Conservation (phyloP, 2,329 filamentous ascomycete species). For the Trichophyton mentagrophytes region DNA sequence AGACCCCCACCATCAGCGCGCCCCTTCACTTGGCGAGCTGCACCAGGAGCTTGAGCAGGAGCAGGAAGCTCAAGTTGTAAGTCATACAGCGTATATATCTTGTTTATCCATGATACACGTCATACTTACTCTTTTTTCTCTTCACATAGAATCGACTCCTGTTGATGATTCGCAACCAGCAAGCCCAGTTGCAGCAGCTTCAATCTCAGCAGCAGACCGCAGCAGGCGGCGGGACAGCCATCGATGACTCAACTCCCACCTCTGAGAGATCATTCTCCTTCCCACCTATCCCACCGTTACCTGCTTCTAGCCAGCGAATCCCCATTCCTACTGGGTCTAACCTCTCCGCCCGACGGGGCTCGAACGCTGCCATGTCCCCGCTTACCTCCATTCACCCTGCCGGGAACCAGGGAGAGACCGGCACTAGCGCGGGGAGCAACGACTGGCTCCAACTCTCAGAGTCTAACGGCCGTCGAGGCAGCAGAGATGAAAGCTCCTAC, state of each 20-base stretch:
- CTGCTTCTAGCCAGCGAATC: slow-evolving; percentile 16
- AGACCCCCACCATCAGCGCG: slow-evolving; percentile 37
- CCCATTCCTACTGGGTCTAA: slow-evolving; percentile 25
- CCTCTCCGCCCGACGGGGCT: background rate
- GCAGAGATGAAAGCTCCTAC: slow-evolving; percentile 35
- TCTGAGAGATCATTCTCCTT: slow-evolving; percentile 33
- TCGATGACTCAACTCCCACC: slow-evolving; percentile 33
- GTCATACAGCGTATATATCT: slow-evolving; percentile 11
- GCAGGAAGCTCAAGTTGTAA: slow-evolving; percentile 40
- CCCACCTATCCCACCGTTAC: slow-evolving; percentile 19
- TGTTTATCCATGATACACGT: background rate
- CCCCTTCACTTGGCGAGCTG: slow-evolving; percentile 37
- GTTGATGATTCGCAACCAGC: slow-evolving; percentile 37
- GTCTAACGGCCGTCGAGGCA: slow-evolving; percentile 24
- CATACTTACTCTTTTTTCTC: slow-evolving; percentile 6
- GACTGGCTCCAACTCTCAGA: slow-evolving; percentile 9
- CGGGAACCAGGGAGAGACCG: slow-evolving; percentile 11
- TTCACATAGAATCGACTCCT: slow-evolving; percentile 36
- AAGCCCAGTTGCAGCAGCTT: slow-evolving; percentile 31
- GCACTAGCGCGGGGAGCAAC: slow-evolving; percentile 8
- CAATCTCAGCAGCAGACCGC: slow-evolving; percentile 27
- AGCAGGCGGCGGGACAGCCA: slow-evolving; percentile 19
- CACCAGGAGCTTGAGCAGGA: slow-evolving; percentile 41
- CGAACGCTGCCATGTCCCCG: background rate
- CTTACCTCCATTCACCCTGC: background rate